Evolutionary conservation across 1,284 basidiomycete species (phyloP).

Genomic region (Heliocybe sulcata): DNA sequence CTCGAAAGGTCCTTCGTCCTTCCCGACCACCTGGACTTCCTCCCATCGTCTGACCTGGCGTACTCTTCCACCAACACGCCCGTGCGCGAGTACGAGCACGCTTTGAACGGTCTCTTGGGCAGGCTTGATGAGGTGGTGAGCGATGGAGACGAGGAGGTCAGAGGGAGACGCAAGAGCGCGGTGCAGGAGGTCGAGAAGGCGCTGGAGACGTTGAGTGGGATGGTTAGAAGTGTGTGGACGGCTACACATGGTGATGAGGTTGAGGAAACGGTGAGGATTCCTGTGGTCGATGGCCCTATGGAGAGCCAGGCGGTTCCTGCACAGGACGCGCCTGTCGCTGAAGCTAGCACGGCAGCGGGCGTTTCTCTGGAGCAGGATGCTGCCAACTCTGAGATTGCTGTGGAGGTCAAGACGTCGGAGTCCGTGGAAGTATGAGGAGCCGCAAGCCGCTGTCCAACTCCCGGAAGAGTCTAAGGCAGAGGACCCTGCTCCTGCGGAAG

Average conservation of each 20-base stretch:
- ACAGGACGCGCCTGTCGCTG: neutral
- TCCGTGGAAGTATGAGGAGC: too few relatives aligned
- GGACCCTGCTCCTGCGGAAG: too few relatives aligned
- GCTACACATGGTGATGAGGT: neutral
- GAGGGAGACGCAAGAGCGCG: constrained; percentile 40
- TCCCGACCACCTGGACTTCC: constrained; percentile 34
- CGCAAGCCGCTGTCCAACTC: neutral
- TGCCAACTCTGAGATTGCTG: neutral
- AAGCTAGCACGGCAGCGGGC: neutral
- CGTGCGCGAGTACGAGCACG: constrained; percentile 51
- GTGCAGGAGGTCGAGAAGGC: constrained; percentile 46
- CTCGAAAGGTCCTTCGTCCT: constrained; percentile 33
- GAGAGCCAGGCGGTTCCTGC: neutral
- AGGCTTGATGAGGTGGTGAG: constrained; percentile 51
- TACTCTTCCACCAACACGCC: constrained; percentile 50
- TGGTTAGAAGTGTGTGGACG: neutral
- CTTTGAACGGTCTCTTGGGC: constrained; percentile 41
- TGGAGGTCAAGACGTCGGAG: too few relatives aligned
- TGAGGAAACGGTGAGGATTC: neutral
- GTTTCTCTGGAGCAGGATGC: neutral
- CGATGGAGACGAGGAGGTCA: constrained; percentile 43
- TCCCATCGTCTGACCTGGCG: constrained; percentile 22
- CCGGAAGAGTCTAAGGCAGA: too few relatives aligned
- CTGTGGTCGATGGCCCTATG: neutral
- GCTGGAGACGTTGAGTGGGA: neutral